phyloP scores from a whole-genome alignment of 225 moss, liverwort and hornwort species.

The Bryoerythrophyllum caledonicum region DNA sequence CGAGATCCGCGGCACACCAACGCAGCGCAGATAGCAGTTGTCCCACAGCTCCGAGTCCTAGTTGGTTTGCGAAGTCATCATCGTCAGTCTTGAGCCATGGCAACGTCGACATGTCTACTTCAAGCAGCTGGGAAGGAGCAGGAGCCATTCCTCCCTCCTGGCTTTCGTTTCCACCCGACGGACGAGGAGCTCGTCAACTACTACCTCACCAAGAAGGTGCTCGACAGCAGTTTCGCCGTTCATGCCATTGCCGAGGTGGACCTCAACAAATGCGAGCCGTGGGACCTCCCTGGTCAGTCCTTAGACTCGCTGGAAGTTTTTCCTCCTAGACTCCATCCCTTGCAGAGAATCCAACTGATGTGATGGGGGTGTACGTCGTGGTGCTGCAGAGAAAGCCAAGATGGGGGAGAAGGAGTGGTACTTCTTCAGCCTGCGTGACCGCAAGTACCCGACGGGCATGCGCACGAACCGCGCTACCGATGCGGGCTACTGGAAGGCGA shows the following conservation, averaged over 20 bases:
- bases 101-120: constrained; percentile 29
- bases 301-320: too few species aligned
- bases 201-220: constrained; percentile 54
- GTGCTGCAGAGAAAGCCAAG: constrained; percentile 53
- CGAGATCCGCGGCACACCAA: constrained; percentile 22
- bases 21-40: constrained; percentile 29
- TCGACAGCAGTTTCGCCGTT: constrained; percentile 49
- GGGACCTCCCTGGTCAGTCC: constrained; percentile 56
- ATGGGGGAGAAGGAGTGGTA: constrained; percentile 73
- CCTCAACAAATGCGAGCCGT: constrained; percentile 68
- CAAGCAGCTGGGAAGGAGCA: constrained; percentile 31
- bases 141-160: constrained; percentile 54
- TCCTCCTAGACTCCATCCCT: background rate
- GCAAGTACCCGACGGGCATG: constrained; percentile 66
- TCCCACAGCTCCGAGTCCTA: constrained; percentile 29
- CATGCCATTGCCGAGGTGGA: constrained; percentile 60
- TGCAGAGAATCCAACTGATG: constrained; percentile 12
- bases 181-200: constrained; percentile 60
- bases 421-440: constrained; percentile 66
- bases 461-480: constrained; percentile 65
- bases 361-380: background rate
- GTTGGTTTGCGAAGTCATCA: constrained; percentile 13
- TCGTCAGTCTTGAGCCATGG: constrained; percentile 28
- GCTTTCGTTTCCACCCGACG: constrained; percentile 62
- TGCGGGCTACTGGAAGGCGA: constrained; percentile 66